Evolutionary conservation across 768 basidiomycete genomes (phyloP).

Genomic region (Erythrobasidium yunnanense): DNA sequence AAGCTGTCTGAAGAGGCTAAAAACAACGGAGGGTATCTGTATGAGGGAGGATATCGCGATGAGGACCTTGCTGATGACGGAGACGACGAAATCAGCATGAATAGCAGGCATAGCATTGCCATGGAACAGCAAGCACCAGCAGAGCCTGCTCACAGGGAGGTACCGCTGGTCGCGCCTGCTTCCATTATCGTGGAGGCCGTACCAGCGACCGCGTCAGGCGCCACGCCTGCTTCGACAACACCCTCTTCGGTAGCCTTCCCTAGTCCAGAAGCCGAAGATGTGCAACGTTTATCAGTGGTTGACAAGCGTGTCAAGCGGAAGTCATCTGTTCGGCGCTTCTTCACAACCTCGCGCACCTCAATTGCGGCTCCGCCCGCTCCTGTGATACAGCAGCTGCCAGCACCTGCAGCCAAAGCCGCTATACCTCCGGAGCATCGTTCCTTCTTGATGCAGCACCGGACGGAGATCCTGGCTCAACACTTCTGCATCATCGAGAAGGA

Average conservation of each 20-base stretch:
- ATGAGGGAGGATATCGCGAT: not conserved
- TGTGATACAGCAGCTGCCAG: not conserved
- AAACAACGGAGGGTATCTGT: conserved; percentile 5
- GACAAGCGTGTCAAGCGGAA: conserved; percentile 7
- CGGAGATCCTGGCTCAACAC: conserved; percentile 59
- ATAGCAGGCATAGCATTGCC: no score
- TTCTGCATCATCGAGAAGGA: conserved; percentile 82
- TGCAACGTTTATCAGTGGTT: not conserved
- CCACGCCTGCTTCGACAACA: no score
- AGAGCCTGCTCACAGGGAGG: no score
- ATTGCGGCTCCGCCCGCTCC: not conserved
- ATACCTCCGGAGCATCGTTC: conserved; percentile 53
- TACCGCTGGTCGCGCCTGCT: no score
- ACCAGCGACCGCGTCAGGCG: no score
- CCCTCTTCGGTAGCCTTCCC: no score
- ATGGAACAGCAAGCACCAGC: not conserved
- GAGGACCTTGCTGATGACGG: not conserved
- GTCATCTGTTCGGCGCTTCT: conserved; percentile 16
- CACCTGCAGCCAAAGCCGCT: not conserved
- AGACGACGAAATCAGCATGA: not conserved
- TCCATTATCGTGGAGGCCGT: no score
- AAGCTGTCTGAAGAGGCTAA: conserved; percentile 28
- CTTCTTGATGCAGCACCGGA: conserved; percentile 57
- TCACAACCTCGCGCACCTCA: not conserved
- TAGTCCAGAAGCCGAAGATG: not conserved